These are phyloP conservation scores for Butyriboletus loyo DNA, from an alignment of 768 basidiomycete species.

Conservation along the genomic window DNA sequence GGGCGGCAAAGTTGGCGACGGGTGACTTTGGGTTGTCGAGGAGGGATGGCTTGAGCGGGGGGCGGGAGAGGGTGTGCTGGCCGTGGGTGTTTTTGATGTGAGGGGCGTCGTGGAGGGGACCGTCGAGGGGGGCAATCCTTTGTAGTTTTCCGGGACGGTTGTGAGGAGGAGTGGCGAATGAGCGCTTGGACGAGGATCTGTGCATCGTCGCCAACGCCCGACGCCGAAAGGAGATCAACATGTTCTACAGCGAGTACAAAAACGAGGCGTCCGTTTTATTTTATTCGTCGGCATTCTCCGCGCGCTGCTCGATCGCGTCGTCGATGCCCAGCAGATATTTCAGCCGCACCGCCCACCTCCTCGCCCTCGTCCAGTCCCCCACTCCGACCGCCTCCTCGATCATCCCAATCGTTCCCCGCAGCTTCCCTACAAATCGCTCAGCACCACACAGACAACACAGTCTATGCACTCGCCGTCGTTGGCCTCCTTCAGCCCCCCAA, in stretches of 20 bases:
- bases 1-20: slow-evolving; percentile 40
- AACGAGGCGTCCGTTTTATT: background rate
- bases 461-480: slow-evolving; percentile 51
- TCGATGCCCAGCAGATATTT: slow-evolving; percentile 69
- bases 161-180: background rate
- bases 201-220: background rate
- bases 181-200: slow-evolving; percentile 12
- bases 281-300: slow-evolving; percentile 21
- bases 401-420: slow-evolving; percentile 41
- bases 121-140: slow-evolving; percentile 12
- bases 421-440: slow-evolving; percentile 43
- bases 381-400: slow-evolving; percentile 50
- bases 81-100: slow-evolving; percentile 31
- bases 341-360: slow-evolving; percentile 60
- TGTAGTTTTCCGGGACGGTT: slow-evolving; percentile 19
- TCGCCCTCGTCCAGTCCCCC: slow-evolving; percentile 56
- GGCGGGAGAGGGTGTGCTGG: slow-evolving; percentile 5
- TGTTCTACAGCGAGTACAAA: background rate
- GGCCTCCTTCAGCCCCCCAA: slow-evolving; percentile 47
- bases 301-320: slow-evolving; percentile 23
- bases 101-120: slow-evolving; percentile 36
- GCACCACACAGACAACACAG: background rate
- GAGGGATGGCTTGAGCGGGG: slow-evolving; percentile 28
- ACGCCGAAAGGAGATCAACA: background rate
- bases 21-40: slow-evolving; percentile 52